Evolutionary conservation across 164 flowering plant species (phyloP).

Genomic region (Stephania yunnanensis): DNA sequence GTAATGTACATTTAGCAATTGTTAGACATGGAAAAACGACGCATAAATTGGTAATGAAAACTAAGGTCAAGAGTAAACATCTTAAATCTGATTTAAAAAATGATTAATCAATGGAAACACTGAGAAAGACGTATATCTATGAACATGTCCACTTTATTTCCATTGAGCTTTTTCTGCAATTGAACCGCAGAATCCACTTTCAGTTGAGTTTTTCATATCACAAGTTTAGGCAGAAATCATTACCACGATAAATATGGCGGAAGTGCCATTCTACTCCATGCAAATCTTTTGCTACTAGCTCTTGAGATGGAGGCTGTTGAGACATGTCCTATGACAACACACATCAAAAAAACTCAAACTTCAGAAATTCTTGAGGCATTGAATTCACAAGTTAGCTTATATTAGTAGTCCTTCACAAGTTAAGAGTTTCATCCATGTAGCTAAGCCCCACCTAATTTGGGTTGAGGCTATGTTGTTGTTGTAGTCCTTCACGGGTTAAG

Average conservation of each 20-base stretch:
- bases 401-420: neutral
- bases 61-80: neutral
- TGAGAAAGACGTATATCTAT: neutral
- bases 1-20: neutral
- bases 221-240: neutral
- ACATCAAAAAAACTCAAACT: neutral
- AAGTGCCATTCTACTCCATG: conserved; percentile 57
- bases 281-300: conserved; percentile 53
- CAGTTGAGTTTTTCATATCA: neutral
- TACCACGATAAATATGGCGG: conserved; percentile 64
- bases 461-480: too few species aligned
- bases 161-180: neutral
- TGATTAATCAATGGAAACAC: neutral
- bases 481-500: too few species aligned
- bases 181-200: neutral
- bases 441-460: too few species aligned
- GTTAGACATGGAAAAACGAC: neutral
- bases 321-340: conserved; percentile 46
- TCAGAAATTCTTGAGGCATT: neutral
- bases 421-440: neutral
- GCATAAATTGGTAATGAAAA: neutral
- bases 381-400: too few species aligned
- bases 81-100: too few species aligned
- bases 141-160: neutral
- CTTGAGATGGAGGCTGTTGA: conserved; percentile 45